Base-by-base conservation (phyloP, 1,139 yeast species). In the Zygoascus hellenicus region DNA sequence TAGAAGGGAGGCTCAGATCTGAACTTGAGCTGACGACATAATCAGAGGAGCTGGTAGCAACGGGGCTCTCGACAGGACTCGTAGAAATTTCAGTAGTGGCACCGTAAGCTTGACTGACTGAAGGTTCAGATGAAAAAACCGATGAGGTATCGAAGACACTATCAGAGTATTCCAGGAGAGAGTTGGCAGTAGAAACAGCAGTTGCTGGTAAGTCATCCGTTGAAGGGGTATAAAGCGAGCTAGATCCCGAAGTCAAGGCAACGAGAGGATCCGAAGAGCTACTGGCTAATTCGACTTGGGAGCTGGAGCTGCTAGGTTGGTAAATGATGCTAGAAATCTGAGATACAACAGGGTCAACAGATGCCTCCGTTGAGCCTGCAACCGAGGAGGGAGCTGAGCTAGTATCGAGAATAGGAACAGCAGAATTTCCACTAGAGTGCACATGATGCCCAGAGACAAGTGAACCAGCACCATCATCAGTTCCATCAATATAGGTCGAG, bases 361-460 rank as follows among this genome's bases (percentile, higher is more conserved):
- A 15, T 13, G 29, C 39, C 13, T 19, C 39, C 2, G 39, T 36
- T 19, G 39, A 19, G 15, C 39, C 39, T 19, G 39, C 39, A 36
- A 36, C 39, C 14, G 33, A 13, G 33, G 33, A 31, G 14, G 5
- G n/a, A 11, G 33, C 5, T n/a, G 33, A 31, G 33, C 33, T 13
- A 5, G n/a, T 11, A 31, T 5, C n/a, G 5, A 13, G 9, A 13
- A 31, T 13, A 31, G 33, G 4, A n/a, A 9, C 33, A 13, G 33
- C 14, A 22, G 26, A 22, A 22, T 22, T 22, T 22, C 26, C 26
- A 22, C 26, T 22, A 22, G 26, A 22, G 26, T 22, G 26, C 26
- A 22, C 26, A 15, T 22, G 39, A 14, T 19, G 39, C 9, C 39
- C 39, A 11, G 39, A 36, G 39, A 19, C 19, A 19, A 36, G 34